Evolutionary conservation across 495 filamentous ascomycete genomes (phyloP).

Genomic region (Daldinia loculata): DNA sequence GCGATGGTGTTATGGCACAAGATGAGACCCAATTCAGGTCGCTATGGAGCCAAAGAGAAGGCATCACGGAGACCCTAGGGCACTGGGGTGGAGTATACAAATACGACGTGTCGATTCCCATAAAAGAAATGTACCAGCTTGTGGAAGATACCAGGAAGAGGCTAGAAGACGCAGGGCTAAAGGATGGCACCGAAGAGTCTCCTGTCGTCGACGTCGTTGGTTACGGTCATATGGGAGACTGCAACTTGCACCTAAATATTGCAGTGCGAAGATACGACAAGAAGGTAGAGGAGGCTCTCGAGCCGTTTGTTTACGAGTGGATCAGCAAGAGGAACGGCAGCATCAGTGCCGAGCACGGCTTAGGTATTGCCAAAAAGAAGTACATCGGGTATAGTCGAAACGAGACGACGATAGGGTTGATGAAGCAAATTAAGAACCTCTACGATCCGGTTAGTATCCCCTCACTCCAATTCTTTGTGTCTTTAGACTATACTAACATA

Average conservation of each 20-base stretch:
- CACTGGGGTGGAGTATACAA: constrained; percentile 98
- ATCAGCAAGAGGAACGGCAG: constrained; percentile 84
- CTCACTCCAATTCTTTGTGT: not conserved
- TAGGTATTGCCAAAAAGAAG: constrained; percentile 93
- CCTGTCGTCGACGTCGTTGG: constrained; percentile 91
- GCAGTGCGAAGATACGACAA: constrained; percentile 82
- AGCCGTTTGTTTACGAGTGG: constrained; percentile 98
- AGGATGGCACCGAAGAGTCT: constrained; percentile 78
- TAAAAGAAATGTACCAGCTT: constrained; percentile 84
- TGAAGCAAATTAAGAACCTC: constrained; percentile 90
- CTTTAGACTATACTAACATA: constrained; percentile 11
- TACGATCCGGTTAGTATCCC: constrained; percentile 84
- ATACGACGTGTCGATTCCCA: constrained; percentile 95
- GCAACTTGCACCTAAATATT: constrained; percentile 93
- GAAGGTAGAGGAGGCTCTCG: constrained; percentile 85
- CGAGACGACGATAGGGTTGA: constrained; percentile 82
- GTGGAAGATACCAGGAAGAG: constrained; percentile 83
- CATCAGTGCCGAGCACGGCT: constrained; percentile 95
- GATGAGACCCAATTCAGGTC: constrained; percentile 87
- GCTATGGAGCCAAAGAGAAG: constrained; percentile 93
- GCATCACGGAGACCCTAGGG: constrained; percentile 84
- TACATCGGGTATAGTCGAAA: constrained; percentile 93
- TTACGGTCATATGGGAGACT: constrained; percentile 97
- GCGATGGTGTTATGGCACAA: constrained; percentile 88
- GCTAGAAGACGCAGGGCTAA: constrained; percentile 74